Evolutionary conservation across 2,329 filamentous ascomycete genomes (phyloP).

Genomic region (Lasiodiplodia sp.): DNA sequence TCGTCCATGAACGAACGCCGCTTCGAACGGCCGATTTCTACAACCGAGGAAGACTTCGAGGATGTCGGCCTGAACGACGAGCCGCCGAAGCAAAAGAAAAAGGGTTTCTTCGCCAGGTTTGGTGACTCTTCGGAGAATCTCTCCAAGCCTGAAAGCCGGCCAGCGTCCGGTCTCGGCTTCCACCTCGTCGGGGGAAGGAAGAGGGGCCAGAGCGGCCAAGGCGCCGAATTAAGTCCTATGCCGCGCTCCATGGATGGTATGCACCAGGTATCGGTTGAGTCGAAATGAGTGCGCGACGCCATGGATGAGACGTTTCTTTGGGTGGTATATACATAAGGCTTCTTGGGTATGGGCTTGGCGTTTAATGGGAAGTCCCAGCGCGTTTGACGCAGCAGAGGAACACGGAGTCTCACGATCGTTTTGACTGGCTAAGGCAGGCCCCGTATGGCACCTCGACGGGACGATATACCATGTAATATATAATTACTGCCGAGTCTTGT

Average conservation of each 20-base stretch:
- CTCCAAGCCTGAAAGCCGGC: conserved; percentile 47
- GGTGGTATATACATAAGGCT: conserved; percentile 24
- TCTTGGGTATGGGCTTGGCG: conserved; percentile 27
- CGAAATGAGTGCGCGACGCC: conserved; percentile 7
- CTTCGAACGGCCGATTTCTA: conserved; percentile 67
- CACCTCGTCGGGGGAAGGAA: conserved; percentile 72
- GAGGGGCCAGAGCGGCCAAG: conserved; percentile 72
- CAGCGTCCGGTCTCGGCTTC: conserved; percentile 62
- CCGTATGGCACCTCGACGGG: conserved; percentile 3
- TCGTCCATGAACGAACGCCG: conserved; percentile 65
- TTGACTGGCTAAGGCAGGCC: conserved; percentile 18
- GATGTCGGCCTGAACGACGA: conserved; percentile 89
- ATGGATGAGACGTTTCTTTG: neutral
- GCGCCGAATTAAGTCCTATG: conserved; percentile 74
- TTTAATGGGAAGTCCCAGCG: conserved; percentile 24
- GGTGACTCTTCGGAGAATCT: conserved; percentile 60
- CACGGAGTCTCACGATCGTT: conserved; percentile 28
- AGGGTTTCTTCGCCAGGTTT: conserved; percentile 81
- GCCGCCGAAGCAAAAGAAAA: conserved; percentile 70
- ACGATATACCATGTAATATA: conserved; percentile 26
- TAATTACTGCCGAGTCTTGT: conserved; percentile 14
- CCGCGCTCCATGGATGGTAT: conserved; percentile 45
- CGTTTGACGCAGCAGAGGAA: conserved; percentile 15
- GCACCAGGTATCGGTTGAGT: conserved; percentile 33
- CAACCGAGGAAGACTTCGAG: conserved; percentile 82